phyloP scores from a whole-genome alignment of 352 stramenopile genomes.

The Bremia lactucae region DNA sequence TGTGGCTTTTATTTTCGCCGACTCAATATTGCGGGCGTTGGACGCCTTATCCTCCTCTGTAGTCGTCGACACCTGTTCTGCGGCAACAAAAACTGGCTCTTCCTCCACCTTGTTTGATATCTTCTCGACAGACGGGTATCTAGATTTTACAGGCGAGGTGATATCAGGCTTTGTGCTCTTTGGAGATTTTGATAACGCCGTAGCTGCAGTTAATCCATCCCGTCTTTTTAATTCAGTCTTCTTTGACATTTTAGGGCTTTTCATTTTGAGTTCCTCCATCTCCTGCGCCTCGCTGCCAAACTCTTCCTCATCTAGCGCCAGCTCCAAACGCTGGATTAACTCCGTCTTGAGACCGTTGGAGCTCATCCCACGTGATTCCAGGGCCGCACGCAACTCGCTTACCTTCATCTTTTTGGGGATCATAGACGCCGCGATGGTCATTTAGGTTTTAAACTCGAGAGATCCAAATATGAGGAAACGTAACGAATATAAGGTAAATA shows the following conservation, averaged over 20 bases:
- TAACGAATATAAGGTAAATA: no score
- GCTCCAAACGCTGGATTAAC: slow-evolving; percentile 82
- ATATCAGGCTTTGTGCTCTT: slow-evolving; percentile 16
- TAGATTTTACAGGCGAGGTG: slow-evolving; percentile 13
- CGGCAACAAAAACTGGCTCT: no score
- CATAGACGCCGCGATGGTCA: slow-evolving; percentile 47
- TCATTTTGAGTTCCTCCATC: slow-evolving; percentile 47
- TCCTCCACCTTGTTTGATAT: slow-evolving; percentile 1
- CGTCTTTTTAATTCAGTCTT: slow-evolving; percentile 24
- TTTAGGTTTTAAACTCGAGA: slow-evolving; percentile 16
- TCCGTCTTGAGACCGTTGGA: slow-evolving; percentile 83
- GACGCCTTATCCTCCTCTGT: slow-evolving; percentile 8
- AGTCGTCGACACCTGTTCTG: slow-evolving; percentile 5
- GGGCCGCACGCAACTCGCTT: slow-evolving; percentile 75
- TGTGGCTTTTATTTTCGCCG: slow-evolving; percentile 9
- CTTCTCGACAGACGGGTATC: slow-evolving; percentile 16
- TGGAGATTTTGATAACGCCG: slow-evolving; percentile 1
- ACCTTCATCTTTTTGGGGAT: slow-evolving; percentile 89
- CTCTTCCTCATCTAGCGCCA: slow-evolving; percentile 81
- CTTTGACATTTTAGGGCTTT: slow-evolving; percentile 26
- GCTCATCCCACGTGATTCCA: slow-evolving; percentile 72
- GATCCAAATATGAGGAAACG: slow-evolving; percentile 1
- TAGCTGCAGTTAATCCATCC: slow-evolving; percentile 2
- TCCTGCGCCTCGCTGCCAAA: slow-evolving; percentile 73
- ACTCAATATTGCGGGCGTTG: no score